Conservation (phyloP, 805 yeast species). For the Starmerella apis region DNA sequence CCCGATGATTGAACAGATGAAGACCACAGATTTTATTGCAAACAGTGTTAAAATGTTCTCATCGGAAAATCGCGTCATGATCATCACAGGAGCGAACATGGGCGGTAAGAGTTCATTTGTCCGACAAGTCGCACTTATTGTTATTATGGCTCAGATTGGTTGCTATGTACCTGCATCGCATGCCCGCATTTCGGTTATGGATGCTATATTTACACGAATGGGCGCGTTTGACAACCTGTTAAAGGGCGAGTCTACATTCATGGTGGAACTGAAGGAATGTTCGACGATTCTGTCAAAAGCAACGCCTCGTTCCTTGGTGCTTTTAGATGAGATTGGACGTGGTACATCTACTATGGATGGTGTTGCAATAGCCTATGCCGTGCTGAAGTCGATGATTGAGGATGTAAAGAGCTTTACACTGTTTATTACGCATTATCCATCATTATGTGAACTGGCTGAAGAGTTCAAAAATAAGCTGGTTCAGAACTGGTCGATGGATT, state of each 20-base stretch:
- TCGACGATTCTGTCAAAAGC: conserved; percentile 44
- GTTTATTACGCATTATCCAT: conserved; percentile 79
- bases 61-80: conserved; percentile 42
- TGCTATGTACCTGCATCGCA: conserved; percentile 58
- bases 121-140: conserved; percentile 58
- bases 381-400: conserved; percentile 47
- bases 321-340: conserved; percentile 68
- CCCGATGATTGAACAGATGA: conserved; percentile 51
- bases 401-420: conserved; percentile 46
- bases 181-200: conserved; percentile 58
- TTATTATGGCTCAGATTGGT: conserved; percentile 69
- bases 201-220: conserved; percentile 46
- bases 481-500: conserved; percentile 65
- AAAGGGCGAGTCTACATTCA: conserved; percentile 71
- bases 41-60: conserved; percentile 49
- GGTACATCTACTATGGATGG: conserved; percentile 74
- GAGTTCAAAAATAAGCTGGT: conserved; percentile 33
- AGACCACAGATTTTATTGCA: conserved; percentile 44
- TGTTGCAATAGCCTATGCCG: conserved; percentile 65
- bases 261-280: conserved; percentile 65
- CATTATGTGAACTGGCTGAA: conserved; percentile 44
- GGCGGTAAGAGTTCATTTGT: conserved; percentile 78
- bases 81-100: conserved; percentile 82
- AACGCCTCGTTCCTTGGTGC: conserved; percentile 46
- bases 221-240: conserved; percentile 75